Conservation (phyloP, 371 early-diverging fungal species). For the Mortierella sp. region DNA sequence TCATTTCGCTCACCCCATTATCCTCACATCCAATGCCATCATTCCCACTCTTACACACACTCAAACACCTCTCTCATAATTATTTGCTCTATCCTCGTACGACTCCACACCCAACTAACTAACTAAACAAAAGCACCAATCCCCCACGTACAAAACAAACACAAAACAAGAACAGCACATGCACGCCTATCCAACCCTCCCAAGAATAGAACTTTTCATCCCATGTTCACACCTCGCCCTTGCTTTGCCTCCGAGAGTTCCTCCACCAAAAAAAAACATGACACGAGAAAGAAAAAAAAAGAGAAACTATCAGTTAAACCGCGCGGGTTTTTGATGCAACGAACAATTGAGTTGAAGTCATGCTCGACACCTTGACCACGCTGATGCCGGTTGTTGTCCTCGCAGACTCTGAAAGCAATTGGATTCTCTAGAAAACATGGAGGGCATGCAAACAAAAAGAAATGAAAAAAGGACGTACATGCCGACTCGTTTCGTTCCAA, state of each 20-base stretch:
- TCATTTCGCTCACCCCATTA: not conserved
- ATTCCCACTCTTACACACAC: not conserved
- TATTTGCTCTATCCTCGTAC: not conserved
- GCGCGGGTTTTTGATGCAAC: no score
- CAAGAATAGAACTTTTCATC: not conserved
- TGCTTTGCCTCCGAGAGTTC: no score
- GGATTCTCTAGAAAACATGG: not conserved
- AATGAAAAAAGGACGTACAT: no score
- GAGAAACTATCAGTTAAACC: not conserved
- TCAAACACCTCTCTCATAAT: not conserved
- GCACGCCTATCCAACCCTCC: not conserved
- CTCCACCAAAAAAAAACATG: not conserved
- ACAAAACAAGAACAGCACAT: not conserved
- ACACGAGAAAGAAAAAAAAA: not conserved
- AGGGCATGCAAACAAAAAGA: not conserved
- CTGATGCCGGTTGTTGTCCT: not conserved
- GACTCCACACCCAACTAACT: not conserved
- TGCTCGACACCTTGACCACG: not conserved
- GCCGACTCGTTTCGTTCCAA: not conserved
- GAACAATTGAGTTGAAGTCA: not conserved
- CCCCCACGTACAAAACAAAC: not conserved
- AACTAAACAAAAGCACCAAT: not conserved
- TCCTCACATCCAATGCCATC: not conserved
- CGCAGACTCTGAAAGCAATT: not conserved
- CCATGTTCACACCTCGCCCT: not conserved